Percentiles rank a stretch among this genome's conserved stretches.
Conservation (phyloP, 2,329 filamentous ascomycete species). For the Trichoderma sp. region DNA sequence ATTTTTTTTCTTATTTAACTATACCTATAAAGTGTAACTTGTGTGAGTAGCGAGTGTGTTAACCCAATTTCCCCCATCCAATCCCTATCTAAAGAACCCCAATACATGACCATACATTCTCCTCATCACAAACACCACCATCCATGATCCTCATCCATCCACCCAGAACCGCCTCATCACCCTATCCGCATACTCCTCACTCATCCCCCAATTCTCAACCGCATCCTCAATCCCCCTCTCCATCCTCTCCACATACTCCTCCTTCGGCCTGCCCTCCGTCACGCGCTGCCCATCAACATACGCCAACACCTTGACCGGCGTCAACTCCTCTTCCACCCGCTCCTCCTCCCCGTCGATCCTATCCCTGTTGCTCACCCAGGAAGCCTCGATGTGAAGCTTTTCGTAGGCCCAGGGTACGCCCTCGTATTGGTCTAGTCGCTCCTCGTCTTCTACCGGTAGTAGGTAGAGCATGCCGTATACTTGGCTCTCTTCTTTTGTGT, state of each 20-base stretch:
- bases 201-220: slow-evolving; percentile 50
- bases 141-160: too few relatives aligned
- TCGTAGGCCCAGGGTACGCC: slow-evolving; percentile 63
- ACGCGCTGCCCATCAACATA: slow-evolving; percentile 55
- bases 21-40: neutral
- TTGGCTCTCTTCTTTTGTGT: slow-evolving; percentile 32
- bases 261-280: slow-evolving; percentile 40
- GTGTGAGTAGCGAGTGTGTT: neutral
- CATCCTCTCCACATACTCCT: slow-evolving; percentile 64
- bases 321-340: slow-evolving; percentile 12
- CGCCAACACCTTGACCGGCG: slow-evolving; percentile 46
- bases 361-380: slow-evolving; percentile 21
- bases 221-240: slow-evolving; percentile 62
- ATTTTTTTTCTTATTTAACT: neutral
- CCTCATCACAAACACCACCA: neutral
- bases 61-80: neutral
- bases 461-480: slow-evolving; percentile 60
- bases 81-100: neutral
- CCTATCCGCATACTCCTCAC: slow-evolving; percentile 51
- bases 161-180: slow-evolving; percentile 51
- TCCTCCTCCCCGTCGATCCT: slow-evolving; percentile 8
- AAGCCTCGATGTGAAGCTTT: slow-evolving; percentile 44
- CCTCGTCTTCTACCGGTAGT: slow-evolving; percentile 50
- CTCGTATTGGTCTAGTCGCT: slow-evolving; percentile 54
- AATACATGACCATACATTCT: neutral